Evolutionary conservation across 2,329 filamentous ascomycete genomes (phyloP).

Genomic region (Aspergillus quadricinctus): DNA sequence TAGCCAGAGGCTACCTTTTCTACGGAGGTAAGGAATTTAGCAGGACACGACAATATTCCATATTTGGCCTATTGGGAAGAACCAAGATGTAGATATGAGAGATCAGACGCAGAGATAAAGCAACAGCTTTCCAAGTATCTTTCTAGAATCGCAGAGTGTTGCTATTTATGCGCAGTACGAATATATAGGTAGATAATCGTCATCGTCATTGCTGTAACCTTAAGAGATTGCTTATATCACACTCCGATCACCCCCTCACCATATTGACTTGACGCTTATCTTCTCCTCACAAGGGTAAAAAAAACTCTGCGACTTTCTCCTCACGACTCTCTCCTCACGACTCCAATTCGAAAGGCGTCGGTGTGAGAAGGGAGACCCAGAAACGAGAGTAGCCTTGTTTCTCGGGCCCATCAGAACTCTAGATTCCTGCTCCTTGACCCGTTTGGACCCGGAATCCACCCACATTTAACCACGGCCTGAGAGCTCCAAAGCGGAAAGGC

Average conservation of each 20-base stretch:
- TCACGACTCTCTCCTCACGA: slow-evolving; percentile 13
- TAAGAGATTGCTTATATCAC: not conserved
- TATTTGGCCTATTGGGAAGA: not conserved
- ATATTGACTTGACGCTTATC: not conserved
- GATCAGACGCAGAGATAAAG: not conserved
- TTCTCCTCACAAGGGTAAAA: slow-evolving; percentile 14
- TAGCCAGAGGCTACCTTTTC: not conserved
- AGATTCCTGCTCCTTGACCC: not conserved
- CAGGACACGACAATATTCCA: not conserved
- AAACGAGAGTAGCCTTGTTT: not conserved
- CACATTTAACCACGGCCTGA: not conserved
- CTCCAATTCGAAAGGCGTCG: not conserved
- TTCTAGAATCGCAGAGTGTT: not conserved
- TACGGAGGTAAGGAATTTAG: not conserved
- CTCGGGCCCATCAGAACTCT: not conserved
- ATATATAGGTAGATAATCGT: not conserved
- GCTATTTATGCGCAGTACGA: not conserved
- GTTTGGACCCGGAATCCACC: not conserved
- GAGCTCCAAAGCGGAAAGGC: not conserved
- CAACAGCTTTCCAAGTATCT: not conserved
- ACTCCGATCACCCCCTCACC: not conserved
- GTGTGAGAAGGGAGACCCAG: not conserved
- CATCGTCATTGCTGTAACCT: too few species aligned
- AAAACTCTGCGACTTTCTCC: slow-evolving; percentile 4
- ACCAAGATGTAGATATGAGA: not conserved